These are phyloP conservation scores for Anaeramoeba flamelloides DNA, from an alignment of 78 protist species.

Conservation along the genomic window DNA sequence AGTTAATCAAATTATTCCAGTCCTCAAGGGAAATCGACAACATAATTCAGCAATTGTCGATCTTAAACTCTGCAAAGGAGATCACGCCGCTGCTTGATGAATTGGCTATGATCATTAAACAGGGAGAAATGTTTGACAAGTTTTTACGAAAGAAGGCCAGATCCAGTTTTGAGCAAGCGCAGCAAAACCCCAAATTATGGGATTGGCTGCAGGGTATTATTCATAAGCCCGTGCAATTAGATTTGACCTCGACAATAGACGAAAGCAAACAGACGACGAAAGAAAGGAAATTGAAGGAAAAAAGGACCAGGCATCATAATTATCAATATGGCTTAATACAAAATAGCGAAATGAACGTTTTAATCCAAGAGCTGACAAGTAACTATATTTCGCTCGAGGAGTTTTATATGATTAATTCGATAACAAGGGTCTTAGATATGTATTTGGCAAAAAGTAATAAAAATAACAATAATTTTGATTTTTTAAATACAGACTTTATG, in stretches of 20 bases:
- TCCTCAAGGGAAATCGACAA: neutral
- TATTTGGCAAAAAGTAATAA: neutral
- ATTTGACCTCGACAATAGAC: neutral
- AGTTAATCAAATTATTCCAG: neutral
- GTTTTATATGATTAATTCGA: neutral
- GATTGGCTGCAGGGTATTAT: neutral
- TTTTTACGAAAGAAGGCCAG: neutral
- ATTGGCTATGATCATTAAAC: neutral
- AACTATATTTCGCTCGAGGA: neutral
- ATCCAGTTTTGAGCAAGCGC: neutral
- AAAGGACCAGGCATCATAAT: neutral
- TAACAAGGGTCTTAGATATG: neutral
- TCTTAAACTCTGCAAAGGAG: neutral
- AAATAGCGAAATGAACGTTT: neutral
- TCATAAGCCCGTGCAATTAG: neutral
- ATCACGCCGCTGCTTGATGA: neutral
- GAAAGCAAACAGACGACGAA: neutral
- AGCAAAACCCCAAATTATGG: neutral
- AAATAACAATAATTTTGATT: neutral
- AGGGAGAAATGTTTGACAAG: neutral
- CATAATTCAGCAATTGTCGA: neutral
- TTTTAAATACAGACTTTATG: neutral
- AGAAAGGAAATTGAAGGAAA: neutral
- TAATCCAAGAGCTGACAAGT: neutral
- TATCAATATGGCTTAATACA: neutral